These are phyloP conservation scores for Globisporangium yorkense DNA, from an alignment of 352 stramenopile genomes.

Conservation along the genomic window DNA sequence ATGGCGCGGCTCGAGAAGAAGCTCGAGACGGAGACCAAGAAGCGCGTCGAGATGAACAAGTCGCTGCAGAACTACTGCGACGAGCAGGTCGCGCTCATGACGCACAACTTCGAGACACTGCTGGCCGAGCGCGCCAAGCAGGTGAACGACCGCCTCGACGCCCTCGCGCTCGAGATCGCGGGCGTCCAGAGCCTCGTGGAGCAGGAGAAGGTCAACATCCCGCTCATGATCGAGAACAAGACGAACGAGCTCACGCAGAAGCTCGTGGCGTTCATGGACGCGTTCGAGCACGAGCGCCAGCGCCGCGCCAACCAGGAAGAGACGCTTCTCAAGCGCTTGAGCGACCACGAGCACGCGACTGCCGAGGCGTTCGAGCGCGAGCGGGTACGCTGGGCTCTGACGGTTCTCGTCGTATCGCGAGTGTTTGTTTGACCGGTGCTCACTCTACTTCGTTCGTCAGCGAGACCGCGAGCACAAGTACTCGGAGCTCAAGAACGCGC, in stretches of 20 bases:
- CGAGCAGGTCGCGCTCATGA: constrained; percentile 85
- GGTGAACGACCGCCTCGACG: constrained; percentile 62
- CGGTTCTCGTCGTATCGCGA: background rate
- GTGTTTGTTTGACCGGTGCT: background rate
- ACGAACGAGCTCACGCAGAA: constrained; percentile 88
- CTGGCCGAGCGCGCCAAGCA: constrained; percentile 74
- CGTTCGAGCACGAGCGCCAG: constrained; percentile 84
- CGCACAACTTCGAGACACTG: constrained; percentile 67
- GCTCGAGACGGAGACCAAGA: constrained; percentile 90
- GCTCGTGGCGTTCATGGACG: constrained; percentile 83
- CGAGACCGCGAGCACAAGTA: constrained; percentile 63
- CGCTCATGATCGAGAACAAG: constrained; percentile 84
- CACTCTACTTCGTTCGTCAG: background rate
- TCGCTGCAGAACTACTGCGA: constrained; percentile 88
- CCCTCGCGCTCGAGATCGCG: constrained; percentile 75
- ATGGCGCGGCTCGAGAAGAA: constrained; percentile 88
- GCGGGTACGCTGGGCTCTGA: constrained; percentile 22
- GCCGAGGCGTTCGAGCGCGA: constrained; percentile 70
- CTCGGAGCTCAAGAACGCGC: constrained; percentile 55
- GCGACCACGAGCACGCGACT: constrained; percentile 77
- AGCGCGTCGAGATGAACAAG: constrained; percentile 93
- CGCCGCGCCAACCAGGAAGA: constrained; percentile 81
- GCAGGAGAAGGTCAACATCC: constrained; percentile 86
- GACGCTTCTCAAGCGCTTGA: constrained; percentile 89
- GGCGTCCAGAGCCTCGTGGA: constrained; percentile 77